Conservation (phyloP, 2,329 filamentous ascomycete genomes). For the Clathrospora elynae region DNA sequence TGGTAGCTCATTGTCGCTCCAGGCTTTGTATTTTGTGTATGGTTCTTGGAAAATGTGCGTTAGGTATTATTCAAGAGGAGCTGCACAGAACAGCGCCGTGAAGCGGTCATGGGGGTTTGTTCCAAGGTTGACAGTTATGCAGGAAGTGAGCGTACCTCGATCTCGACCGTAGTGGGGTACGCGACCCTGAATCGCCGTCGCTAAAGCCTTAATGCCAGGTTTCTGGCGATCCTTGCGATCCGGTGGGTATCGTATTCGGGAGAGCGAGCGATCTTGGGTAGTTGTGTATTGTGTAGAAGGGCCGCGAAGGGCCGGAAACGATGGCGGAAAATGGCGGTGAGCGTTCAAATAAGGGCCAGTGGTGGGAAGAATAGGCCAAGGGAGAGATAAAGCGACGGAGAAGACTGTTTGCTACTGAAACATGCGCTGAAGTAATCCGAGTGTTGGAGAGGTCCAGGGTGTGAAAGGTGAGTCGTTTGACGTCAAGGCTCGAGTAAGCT, state of each 20-base stretch:
- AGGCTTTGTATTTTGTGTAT: constrained; percentile 12
- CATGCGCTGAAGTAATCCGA: constrained; percentile 23
- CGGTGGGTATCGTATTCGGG: constrained; percentile 19
- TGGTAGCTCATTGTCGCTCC: constrained; percentile 46
- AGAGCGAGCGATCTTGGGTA: constrained; percentile 7
- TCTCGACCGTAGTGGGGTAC: constrained; percentile 38
- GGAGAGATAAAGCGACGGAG: constrained; percentile 21
- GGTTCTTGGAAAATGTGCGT: constrained; percentile 27
- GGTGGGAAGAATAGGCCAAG: constrained; percentile 10
- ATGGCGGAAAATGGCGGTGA: constrained; percentile 13
- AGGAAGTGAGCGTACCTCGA: constrained; percentile 28
- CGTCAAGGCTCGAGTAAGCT: constrained; percentile 20
- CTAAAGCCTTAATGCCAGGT: constrained; percentile 14
- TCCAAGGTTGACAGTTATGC: constrained; percentile 32
- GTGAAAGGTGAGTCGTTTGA: constrained; percentile 22
- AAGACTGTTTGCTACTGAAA: constrained; percentile 32
- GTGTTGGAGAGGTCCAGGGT: constrained; percentile 15
- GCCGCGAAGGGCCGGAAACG: constrained; percentile 7
- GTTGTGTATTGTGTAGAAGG: constrained; percentile 9
- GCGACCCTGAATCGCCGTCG: constrained; percentile 24
- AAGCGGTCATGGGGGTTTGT: constrained; percentile 26
- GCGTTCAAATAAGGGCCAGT: constrained; percentile 18
- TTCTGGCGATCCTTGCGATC: constrained; percentile 19
- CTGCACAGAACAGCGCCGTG: constrained; percentile 19
- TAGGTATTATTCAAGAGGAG: constrained; percentile 35